phyloP scores from a whole-genome alignment of 1,139 yeast species.

The Zygosaccharomyces sapae region DNA sequence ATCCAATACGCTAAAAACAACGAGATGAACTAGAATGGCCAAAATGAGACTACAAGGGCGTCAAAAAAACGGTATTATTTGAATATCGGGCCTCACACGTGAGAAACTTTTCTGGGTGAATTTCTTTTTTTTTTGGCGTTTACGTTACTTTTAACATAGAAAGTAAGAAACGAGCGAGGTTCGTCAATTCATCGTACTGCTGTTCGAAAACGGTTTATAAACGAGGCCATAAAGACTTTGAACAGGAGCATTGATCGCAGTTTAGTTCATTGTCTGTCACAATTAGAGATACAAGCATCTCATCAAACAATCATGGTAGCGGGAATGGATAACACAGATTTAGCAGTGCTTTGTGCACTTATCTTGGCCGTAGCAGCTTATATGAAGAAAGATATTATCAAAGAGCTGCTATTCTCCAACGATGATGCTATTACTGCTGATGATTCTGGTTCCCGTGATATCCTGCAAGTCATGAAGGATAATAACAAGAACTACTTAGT shows the following conservation, averaged over 20 bases:
- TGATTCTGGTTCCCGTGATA: constrained; percentile 47
- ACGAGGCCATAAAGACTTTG: not conserved
- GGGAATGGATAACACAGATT: constrained; percentile 62
- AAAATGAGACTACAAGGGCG: too few relatives aligned
- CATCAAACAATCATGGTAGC: constrained; percentile 18
- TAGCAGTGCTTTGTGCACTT: constrained; percentile 61
- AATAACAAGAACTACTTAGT: constrained; percentile 73
- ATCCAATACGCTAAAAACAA: not conserved
- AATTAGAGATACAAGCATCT: not conserved
- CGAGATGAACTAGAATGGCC: not conserved
- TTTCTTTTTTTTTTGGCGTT: not conserved
- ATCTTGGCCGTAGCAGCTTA: constrained; percentile 62
- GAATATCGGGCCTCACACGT: not conserved
- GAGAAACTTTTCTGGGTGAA: constrained; percentile 4
- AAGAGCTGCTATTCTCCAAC: constrained; percentile 46
- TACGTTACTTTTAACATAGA: constrained; percentile 1
- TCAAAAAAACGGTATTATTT: too few relatives aligned
- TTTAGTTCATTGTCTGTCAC: not conserved
- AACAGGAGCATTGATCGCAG: not conserved
- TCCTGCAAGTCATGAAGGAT: constrained; percentile 58
- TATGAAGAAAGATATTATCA: constrained; percentile 58
- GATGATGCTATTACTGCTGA: constrained; percentile 35
- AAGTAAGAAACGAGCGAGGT: not conserved
- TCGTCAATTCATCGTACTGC: not conserved
- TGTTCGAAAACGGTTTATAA: not conserved